Evolutionary conservation across 768 basidiomycete species (phyloP).

Genomic region (Kwoniella sp.): DNA sequence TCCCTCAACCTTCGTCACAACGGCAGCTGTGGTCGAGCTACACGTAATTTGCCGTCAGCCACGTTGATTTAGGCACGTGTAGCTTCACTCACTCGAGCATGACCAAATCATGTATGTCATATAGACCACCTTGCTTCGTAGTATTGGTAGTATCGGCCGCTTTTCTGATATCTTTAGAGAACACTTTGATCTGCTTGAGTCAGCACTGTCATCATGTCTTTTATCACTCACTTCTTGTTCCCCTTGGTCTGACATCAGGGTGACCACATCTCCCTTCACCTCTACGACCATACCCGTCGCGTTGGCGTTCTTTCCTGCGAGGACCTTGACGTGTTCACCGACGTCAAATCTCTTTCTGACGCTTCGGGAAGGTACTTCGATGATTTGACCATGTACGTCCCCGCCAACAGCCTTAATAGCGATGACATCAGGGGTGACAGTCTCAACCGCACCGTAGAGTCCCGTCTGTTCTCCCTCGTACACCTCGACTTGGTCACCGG

Average conservation of each 20-base stretch:
- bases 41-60: slow-evolving; percentile 13
- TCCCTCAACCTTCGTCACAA: slow-evolving; percentile 95
- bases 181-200: slow-evolving; percentile 77
- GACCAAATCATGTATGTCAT: slow-evolving; percentile 93
- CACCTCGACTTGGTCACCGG: slow-evolving; percentile 95
- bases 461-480: slow-evolving; percentile 96
- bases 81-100: slow-evolving; percentile 79
- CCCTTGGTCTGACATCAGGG: slow-evolving; percentile 95
- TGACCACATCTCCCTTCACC: slow-evolving; percentile 78
- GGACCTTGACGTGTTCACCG: slow-evolving; percentile 98
- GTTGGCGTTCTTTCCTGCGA: slow-evolving; percentile 89
- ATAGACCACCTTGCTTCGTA: slow-evolving; percentile 85
- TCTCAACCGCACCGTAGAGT: slow-evolving; percentile 86
- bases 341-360: slow-evolving; percentile 94
- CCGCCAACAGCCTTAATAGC: slow-evolving; percentile 67
- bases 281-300: slow-evolving; percentile 96
- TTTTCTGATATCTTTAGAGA: slow-evolving; percentile 94
- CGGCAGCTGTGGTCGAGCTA: slow-evolving; percentile 89
- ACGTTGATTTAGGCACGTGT: neutral
- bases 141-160: slow-evolving; percentile 96
- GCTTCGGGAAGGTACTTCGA: slow-evolving; percentile 65
- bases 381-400: slow-evolving; percentile 65
- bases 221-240: slow-evolving; percentile 76
- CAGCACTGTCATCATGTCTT: slow-evolving; percentile 7
- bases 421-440: slow-evolving; percentile 83